These are phyloP conservation scores for Tulasnella sp. DNA, from an alignment of 768 basidiomycete genomes.

Conservation along the genomic window DNA sequence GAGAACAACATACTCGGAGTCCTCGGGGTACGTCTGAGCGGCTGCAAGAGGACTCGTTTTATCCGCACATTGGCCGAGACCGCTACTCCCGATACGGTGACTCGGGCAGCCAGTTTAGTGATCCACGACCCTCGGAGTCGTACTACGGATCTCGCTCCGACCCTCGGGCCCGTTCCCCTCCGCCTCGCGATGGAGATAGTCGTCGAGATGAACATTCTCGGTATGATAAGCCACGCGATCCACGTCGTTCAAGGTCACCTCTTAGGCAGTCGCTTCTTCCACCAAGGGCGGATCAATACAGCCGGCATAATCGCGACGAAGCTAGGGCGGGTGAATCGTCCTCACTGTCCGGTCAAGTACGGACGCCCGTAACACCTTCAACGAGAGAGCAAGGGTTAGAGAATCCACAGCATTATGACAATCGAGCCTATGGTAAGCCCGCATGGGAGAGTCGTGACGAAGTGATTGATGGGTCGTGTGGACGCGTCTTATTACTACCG, in stretches of 20 bases:
- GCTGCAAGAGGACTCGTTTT: not conserved
- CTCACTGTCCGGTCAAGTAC: not conserved
- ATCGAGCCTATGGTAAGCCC: not conserved
- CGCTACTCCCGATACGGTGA: not conserved
- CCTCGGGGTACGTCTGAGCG: not conserved
- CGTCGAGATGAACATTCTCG: not conserved
- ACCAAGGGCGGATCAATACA: not conserved
- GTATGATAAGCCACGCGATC: not conserved
- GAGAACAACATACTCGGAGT: not conserved
- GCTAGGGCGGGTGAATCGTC: not conserved
- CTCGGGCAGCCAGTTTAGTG: not conserved
- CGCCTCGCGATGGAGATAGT: not conserved
- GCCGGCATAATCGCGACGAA: not conserved
- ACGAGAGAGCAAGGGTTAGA: not conserved
- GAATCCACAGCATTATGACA: not conserved
- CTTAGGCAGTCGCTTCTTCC: not conserved
- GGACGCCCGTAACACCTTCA: not conserved
- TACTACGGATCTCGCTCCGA: not conserved
- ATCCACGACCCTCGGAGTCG: not conserved
- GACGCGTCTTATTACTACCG: not conserved
- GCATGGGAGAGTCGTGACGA: not conserved
- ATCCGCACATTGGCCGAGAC: not conserved
- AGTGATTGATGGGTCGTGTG: not conserved
- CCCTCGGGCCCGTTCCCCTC: not conserved
- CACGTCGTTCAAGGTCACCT: not conserved